phyloP scores from a whole-genome alignment of 257 asterid genomes.

The Buddleja alternifolia region DNA sequence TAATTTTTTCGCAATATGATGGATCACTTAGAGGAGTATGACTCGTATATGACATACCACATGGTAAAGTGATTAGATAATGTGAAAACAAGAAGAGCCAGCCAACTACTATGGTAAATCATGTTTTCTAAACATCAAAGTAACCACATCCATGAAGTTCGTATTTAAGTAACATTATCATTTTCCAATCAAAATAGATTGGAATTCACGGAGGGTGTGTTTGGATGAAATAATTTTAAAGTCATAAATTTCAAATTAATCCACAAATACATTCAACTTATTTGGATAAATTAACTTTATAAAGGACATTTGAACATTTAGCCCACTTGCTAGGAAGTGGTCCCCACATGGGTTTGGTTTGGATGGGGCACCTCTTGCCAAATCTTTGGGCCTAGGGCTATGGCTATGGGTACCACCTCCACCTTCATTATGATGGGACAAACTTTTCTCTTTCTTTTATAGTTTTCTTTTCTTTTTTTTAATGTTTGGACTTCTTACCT shows the following conservation, averaged over 20 bases:
- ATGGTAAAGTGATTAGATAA: background rate
- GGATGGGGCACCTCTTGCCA: constrained; percentile 35
- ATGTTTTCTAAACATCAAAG: background rate
- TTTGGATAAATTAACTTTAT: no score
- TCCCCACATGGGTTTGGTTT: constrained; percentile 46
- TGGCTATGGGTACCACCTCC: background rate
- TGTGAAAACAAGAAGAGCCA: background rate
- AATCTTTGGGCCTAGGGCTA: constrained; percentile 5
- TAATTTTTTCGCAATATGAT: no score
- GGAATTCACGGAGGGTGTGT: no score
- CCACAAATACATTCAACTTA: no score
- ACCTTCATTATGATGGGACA: constrained; percentile 23
- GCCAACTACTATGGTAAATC: background rate
- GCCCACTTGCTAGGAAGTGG: constrained; percentile 33
- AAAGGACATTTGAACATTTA: constrained; percentile 35
- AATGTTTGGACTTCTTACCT: no score
- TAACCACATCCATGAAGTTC: background rate
- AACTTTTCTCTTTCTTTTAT: no score
- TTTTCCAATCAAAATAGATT: background rate
- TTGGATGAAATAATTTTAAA: no score
- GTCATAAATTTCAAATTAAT: no score
- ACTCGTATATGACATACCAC: background rate
- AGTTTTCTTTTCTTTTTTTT: no score
- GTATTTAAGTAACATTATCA: background rate
- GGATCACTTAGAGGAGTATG: background rate